Evolutionary conservation across 257 asterid genomes (phyloP).

Genomic region (Solanum clarkiae): DNA sequence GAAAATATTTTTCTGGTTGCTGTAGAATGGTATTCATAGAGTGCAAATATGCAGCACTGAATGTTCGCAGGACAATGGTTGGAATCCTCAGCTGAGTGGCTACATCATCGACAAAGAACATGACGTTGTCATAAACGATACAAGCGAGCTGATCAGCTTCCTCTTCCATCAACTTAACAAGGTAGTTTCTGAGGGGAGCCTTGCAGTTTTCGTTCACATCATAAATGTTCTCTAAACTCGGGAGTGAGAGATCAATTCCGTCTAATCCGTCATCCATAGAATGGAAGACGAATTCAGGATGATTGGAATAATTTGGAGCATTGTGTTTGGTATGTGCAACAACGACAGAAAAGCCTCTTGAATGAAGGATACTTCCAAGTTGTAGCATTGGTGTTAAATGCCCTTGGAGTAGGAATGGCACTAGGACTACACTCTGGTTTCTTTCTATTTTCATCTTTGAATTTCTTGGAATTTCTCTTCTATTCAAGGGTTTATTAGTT

Average conservation of each 20-base stretch:
- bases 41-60: no score
- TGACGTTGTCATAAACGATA: no score
- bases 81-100: no score
- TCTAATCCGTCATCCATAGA: constrained; percentile 4
- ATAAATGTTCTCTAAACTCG: neutral
- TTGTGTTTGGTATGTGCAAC: constrained; percentile 26
- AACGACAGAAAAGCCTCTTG: no score
- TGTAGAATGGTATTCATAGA: no score
- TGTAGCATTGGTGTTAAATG: no score
- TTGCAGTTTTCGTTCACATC: constrained; percentile 22
- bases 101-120: no score
- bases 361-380: no score
- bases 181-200: constrained; percentile 5
- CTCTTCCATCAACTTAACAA: no score
- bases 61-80: no score
- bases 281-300: constrained; percentile 27
- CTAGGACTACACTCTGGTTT: constrained; percentile 6
- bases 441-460: neutral
- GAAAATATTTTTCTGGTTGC: no score
- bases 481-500: neutral
- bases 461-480: neutral
- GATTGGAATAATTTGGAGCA: constrained; percentile 25
- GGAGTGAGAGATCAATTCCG: neutral
- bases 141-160: no score
- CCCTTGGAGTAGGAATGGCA: constrained; percentile 33